Evolutionary conservation across 164 flowering plant species (phyloP).

Genomic region (Cinnamomum chago): DNA sequence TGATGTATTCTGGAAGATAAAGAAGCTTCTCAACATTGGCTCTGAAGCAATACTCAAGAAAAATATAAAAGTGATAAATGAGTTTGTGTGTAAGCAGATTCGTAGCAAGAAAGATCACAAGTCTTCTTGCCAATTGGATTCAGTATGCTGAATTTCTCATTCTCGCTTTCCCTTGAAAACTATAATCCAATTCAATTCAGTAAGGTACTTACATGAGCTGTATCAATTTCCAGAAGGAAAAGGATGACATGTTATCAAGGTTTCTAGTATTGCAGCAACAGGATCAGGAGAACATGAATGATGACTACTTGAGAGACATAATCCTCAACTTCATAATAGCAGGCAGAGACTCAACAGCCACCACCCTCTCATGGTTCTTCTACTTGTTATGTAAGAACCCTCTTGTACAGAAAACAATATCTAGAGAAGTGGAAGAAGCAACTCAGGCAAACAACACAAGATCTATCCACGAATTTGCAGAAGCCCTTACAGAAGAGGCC

Average conservation of each 20-base stretch:
- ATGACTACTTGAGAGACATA: conserved; percentile 56
- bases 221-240: no score
- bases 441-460: not conserved
- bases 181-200: no score
- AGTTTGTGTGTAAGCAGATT: conserved; percentile 42
- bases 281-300: conserved; percentile 45
- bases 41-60: conserved; percentile 52
- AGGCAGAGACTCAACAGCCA: conserved; percentile 58
- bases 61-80: conserved; percentile 38
- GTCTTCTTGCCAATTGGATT: not conserved
- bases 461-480: conserved; percentile 32
- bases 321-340: conserved; percentile 58
- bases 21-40: conserved; percentile 55
- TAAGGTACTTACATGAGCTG: no score
- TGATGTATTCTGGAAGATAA: conserved; percentile 59
- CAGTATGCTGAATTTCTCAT: no score
- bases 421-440: conserved; percentile 36
- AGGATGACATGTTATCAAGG: conserved; percentile 59
- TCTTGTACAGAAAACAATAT: conserved; percentile 50
- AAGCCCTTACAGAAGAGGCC: conserved; percentile 42
- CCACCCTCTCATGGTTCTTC: conserved; percentile 67
- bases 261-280: conserved; percentile 48
- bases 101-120: conserved; percentile 29
- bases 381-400: conserved; percentile 67
- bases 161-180: no score